Evolutionary conservation across 768 basidiomycete genomes (phyloP).

Genomic region (Austroboletus eburneus): DNA sequence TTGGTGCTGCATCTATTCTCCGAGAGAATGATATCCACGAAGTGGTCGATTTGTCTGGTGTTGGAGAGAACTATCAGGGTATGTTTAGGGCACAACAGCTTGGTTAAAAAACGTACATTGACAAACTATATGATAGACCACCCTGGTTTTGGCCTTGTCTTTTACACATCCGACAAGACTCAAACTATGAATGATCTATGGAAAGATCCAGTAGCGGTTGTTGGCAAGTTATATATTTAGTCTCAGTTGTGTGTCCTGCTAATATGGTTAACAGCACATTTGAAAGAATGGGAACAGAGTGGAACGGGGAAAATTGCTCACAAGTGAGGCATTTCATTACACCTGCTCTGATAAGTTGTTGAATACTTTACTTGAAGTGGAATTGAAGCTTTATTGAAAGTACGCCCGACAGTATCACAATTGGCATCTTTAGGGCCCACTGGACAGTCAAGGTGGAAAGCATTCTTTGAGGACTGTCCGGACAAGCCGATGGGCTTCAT

Average conservation of each 20-base stretch:
- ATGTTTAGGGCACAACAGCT: too few species aligned
- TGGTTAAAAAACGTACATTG: too few species aligned
- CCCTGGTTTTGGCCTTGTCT: conserved; percentile 27
- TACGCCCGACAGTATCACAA: conserved; percentile 21
- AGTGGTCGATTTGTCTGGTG: conserved; percentile 55
- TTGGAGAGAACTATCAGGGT: conserved; percentile 67
- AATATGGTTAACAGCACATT: too few species aligned
- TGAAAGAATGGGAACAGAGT: conserved; percentile 30
- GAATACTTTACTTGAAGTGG: conserved; percentile 4
- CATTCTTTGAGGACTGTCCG: conserved; percentile 9
- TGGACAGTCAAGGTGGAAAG: conserved; percentile 19
- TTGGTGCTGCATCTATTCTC: conserved; percentile 50
- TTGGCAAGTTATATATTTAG: conserved; percentile 29
- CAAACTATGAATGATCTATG: too few species aligned
- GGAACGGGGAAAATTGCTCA: conserved; percentile 47
- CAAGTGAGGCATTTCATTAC: conserved; percentile 37
- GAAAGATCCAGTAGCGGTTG: conserved; percentile 22
- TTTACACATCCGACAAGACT: too few species aligned
- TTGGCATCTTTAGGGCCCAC: conserved; percentile 17
- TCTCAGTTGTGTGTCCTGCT: conserved; percentile 27
- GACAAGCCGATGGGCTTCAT: conserved; percentile 33
- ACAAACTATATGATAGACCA: conserved; percentile 26
- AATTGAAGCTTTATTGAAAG: conserved; percentile 17
- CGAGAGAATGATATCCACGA: conserved; percentile 24
- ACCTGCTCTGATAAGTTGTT: not conserved